Percentiles rank a stretch among this genome's conserved stretches.
Evolutionary conservation across 1,284 basidiomycete genomes (phyloP).

Genomic region (Hortiboletus rubellus): DNA sequence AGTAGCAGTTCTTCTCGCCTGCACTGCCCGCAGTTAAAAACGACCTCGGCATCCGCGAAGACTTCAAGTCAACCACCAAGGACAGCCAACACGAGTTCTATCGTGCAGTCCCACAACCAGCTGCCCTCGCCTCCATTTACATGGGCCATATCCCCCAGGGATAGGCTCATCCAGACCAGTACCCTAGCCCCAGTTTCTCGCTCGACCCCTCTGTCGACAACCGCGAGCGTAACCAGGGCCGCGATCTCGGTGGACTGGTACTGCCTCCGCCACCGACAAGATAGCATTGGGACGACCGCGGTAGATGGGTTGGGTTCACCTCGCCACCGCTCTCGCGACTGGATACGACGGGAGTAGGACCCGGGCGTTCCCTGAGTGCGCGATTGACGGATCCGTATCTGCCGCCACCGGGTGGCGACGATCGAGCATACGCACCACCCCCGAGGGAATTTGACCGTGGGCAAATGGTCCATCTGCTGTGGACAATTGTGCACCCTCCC

Average conservation of each 20-base stretch:
- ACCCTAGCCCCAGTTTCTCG: conserved; percentile 4
- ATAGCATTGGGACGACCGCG: conserved; percentile 29
- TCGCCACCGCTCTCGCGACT: conserved; percentile 20
- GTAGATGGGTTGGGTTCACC: no score
- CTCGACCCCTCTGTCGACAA: neutral
- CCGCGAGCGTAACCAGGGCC: conserved; percentile 32
- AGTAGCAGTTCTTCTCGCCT: conserved; percentile 28
- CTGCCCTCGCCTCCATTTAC: conserved; percentile 60
- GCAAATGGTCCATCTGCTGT: conserved; percentile 14
- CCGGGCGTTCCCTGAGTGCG: neutral
- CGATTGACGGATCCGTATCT: no score
- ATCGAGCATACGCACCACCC: conserved; percentile 27
- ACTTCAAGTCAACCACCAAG: conserved; percentile 69
- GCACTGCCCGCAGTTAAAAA: conserved; percentile 46
- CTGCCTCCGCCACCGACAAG: conserved; percentile 20
- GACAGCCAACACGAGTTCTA: conserved; percentile 69
- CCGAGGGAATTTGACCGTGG: conserved; percentile 30
- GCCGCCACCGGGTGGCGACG: conserved; percentile 14
- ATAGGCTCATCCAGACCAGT: conserved; percentile 43
- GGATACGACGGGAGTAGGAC: conserved; percentile 1
- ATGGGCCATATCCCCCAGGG: conserved; percentile 42
- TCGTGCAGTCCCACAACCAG: conserved; percentile 62
- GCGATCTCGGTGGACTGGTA: conserved; percentile 5
- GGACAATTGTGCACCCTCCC: neutral
- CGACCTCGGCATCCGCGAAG: conserved; percentile 70